These are phyloP conservation scores for Sporobolomyces roseus DNA, from an alignment of 768 basidiomycete genomes.

Conservation along the genomic window DNA sequence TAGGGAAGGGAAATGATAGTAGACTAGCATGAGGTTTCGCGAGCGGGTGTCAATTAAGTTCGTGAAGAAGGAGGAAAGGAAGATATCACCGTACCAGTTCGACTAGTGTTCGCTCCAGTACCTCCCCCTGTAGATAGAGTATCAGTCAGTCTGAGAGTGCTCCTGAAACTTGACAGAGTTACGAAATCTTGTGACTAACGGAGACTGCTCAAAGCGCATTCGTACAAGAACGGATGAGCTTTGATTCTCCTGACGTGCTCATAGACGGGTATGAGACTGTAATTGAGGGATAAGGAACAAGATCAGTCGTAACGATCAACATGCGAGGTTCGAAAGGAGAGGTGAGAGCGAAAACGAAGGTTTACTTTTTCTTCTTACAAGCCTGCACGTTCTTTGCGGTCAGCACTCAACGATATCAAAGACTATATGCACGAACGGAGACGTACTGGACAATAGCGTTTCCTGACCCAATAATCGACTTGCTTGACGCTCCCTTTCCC, in stretches of 20 bases:
- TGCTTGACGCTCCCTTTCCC: not conserved
- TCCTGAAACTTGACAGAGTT: too few species aligned
- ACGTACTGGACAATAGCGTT: not conserved
- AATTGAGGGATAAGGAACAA: not conserved
- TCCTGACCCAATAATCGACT: not conserved
- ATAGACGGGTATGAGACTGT: not conserved
- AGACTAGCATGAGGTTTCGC: too few species aligned
- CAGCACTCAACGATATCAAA: not conserved
- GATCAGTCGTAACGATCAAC: not conserved
- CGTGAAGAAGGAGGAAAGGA: not conserved
- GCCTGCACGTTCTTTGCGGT: not conserved
- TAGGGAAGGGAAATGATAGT: not conserved
- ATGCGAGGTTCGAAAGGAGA: not conserved
- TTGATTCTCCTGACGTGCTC: conserved; percentile 6
- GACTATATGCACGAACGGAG: not conserved
- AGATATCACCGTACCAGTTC: not conserved
- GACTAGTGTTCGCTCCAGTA: not conserved
- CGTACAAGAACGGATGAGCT: not conserved
- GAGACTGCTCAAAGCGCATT: not conserved
- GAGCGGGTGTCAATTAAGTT: not conserved
- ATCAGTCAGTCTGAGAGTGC: not conserved
- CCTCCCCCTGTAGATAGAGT: not conserved
- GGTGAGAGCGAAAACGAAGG: not conserved
- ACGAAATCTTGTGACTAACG: not conserved
- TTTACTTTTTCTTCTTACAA: not conserved